These are phyloP conservation scores for Helichrysum umbraculigerum DNA, from an alignment of 129 eudicot genomes.

Conservation along the genomic window DNA sequence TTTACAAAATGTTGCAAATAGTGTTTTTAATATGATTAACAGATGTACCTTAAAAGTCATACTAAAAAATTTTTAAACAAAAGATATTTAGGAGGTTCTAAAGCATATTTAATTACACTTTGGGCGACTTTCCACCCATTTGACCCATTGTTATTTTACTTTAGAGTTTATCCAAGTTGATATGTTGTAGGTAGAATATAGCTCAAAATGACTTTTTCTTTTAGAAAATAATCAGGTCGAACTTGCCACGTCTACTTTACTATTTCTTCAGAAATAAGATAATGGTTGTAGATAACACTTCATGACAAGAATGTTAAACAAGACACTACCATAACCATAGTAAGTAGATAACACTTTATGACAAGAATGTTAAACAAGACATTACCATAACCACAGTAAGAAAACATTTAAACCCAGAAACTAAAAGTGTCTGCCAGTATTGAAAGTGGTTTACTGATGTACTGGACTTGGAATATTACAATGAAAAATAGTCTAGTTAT, in stretches of 20 bases:
- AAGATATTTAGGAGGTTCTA: background rate
- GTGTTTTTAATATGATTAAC: no score
- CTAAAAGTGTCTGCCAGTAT: background rate
- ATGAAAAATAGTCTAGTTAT: background rate
- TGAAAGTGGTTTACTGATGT: background rate
- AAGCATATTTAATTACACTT: background rate
- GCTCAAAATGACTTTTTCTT: background rate
- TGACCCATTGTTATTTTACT: background rate
- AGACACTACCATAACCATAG: background rate
- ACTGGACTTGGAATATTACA: background rate
- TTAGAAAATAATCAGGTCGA: background rate
- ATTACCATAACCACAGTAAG: background rate
- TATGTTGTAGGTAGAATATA: background rate
- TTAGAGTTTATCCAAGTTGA: background rate
- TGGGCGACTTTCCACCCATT: background rate
- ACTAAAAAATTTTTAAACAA: no score
- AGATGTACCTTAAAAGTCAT: no score
- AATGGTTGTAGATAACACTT: background rate
- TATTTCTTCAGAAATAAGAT: background rate
- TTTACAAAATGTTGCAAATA: no score
- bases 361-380: background rate
- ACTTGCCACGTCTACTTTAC: background rate
- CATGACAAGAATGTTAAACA: background rate
- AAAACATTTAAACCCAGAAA: background rate
- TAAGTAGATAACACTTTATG: background rate